phyloP scores from a whole-genome alignment of 2,329 filamentous ascomycete genomes.

The Ophiostoma montium region DNA sequence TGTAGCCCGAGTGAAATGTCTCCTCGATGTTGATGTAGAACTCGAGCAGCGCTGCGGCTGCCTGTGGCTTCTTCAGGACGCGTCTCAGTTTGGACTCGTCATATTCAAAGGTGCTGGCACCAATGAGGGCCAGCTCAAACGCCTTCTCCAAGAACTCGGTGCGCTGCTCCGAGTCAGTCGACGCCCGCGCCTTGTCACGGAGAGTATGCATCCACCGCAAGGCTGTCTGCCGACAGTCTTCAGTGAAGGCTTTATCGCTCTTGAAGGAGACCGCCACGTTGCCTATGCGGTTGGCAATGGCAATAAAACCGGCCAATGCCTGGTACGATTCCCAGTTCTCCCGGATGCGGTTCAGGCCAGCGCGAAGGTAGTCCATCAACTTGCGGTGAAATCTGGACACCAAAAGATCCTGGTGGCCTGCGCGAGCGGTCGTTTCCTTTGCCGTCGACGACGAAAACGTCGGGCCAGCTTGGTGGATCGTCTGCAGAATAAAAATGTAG shows the following conservation, averaged over 20 bases:
- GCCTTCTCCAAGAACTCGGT: background rate
- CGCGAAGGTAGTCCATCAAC: conserved; percentile 18
- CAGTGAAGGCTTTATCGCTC: background rate
- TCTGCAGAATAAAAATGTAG: conserved; percentile 32
- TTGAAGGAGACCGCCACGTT: background rate
- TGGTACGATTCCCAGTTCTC: conserved; percentile 37
- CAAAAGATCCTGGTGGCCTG: conserved; percentile 22
- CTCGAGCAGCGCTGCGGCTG: background rate
- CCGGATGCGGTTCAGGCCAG: conserved; percentile 23
- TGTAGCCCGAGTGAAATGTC: background rate
- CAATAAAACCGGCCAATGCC: conserved; percentile 25
- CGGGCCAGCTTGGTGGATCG: conserved; percentile 32
- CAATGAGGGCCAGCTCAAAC: background rate
- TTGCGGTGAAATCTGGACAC: conserved; percentile 20
- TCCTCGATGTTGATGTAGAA: background rate
- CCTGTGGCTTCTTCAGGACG: background rate
- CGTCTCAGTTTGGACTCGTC: background rate
- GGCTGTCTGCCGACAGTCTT: conserved; percentile 22
- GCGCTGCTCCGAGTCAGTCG: background rate
- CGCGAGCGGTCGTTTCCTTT: conserved; percentile 16
- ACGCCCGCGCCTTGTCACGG: background rate
- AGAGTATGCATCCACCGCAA: background rate
- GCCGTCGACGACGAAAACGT: background rate
- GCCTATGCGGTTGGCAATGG: conserved; percentile 25
- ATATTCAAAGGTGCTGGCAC: background rate